Percentiles rank a stretch among this genome's conserved stretches.
These are phyloP conservation scores for Saccharomycopsis javanensis DNA, from an alignment of 805 yeast species.

Conservation along the genomic window DNA sequence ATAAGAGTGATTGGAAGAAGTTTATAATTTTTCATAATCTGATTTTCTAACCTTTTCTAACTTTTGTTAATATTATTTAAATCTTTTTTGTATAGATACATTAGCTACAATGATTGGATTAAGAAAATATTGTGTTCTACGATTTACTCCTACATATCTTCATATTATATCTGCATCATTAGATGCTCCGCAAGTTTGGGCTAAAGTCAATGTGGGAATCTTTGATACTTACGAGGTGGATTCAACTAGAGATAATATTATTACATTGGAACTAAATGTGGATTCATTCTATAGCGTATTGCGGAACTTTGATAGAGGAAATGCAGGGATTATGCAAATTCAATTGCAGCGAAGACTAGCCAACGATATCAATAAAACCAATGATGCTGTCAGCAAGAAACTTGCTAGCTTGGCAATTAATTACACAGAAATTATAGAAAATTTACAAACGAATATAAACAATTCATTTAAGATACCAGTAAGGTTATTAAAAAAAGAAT, in stretches of 20 bases:
- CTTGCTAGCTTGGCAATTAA: slow-evolving; percentile 46
- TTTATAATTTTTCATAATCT: no score
- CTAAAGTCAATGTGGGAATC: slow-evolving; percentile 38
- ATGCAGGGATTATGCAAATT: slow-evolving; percentile 40
- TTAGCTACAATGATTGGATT: slow-evolving; percentile 41
- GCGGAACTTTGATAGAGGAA: slow-evolving; percentile 44
- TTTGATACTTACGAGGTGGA: slow-evolving; percentile 43
- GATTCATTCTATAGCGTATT: slow-evolving; percentile 53
- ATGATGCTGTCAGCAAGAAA: slow-evolving; percentile 24
- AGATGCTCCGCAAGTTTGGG: slow-evolving; percentile 62
- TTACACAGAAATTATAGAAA: slow-evolving; percentile 36
- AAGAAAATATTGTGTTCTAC: slow-evolving; percentile 45
- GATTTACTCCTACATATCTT: slow-evolving; percentile 43
- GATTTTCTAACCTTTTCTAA: background rate
- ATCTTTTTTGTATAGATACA: slow-evolving; percentile 25
- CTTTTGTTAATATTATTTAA: no score
- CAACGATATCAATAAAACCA: slow-evolving; percentile 24
- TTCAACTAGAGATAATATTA: slow-evolving; percentile 42
- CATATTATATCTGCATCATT: slow-evolving; percentile 41
- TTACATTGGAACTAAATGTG: slow-evolving; percentile 51
- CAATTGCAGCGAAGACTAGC: slow-evolving; percentile 35
- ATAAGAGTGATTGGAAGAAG: no score
- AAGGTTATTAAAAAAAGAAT: slow-evolving; percentile 44
- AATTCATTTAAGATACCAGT: slow-evolving; percentile 70
- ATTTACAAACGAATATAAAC: slow-evolving; percentile 34